These are phyloP conservation scores for Recurvomyces mirabilis DNA, from an alignment of 495 filamentous ascomycete genomes.

Conservation along the genomic window DNA sequence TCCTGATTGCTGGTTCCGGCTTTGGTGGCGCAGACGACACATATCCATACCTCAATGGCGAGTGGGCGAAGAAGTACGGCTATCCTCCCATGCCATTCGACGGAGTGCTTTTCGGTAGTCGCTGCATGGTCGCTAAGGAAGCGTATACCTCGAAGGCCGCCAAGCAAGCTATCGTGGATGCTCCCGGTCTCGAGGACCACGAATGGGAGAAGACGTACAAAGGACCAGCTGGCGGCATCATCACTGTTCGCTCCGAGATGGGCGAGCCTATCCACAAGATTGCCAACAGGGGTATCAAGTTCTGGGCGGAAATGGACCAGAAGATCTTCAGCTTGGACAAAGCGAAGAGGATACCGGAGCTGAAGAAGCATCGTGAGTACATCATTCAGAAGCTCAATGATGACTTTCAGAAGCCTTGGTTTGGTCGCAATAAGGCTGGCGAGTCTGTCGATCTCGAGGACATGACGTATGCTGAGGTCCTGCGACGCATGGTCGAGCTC, in stretches of 20 bases:
- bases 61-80: conserved; percentile 72
- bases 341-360: conserved; percentile 79
- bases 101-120: conserved; percentile 79
- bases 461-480: conserved; percentile 92
- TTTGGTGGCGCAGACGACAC: conserved; percentile 87
- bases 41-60: conserved; percentile 83
- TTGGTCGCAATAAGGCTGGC: conserved; percentile 74
- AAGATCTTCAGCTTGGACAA: conserved; percentile 96
- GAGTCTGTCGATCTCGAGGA: conserved; percentile 90
- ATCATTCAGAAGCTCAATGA: conserved; percentile 97
- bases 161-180: conserved; percentile 90
- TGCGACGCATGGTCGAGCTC: conserved; percentile 86
- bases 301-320: conserved; percentile 97
- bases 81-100: conserved; percentile 93
- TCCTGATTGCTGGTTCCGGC: conserved; percentile 81
- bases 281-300: conserved; percentile 82
- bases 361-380: conserved; percentile 84
- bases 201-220: conserved; percentile 98
- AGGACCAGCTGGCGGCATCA: conserved; percentile 77
- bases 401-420: conserved; percentile 99
- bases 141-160: conserved; percentile 85
- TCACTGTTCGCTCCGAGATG: conserved; percentile 98
- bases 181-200: conserved; percentile 71
- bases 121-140: conserved; percentile 92
- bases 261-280: conserved; percentile 98